Evolutionary conservation across 1,284 basidiomycete species (phyloP), one percentile per base, ranked within the genome.

Genomic region (Marasmius sp.): DNA sequence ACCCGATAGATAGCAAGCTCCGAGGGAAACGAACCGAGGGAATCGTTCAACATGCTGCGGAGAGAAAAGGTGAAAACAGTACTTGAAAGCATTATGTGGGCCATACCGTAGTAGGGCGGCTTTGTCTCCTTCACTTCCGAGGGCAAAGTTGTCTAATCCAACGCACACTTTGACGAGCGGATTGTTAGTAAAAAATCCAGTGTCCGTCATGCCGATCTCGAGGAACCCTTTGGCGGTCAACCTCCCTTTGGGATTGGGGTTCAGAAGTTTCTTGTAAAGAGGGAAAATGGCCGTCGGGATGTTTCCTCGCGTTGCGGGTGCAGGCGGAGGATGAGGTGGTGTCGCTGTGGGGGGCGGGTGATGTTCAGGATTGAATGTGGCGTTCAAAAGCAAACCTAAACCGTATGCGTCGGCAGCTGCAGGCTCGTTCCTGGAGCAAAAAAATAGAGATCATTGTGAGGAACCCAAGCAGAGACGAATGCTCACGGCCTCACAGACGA

Each of bases 1-100:
- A 99, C 88, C 58, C 91, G 89, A 73, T 92, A 88, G 4, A 91
- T 89, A 0, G 92, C 83, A 74, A 99, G 98, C 66, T 96, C 93
- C 0, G 88, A 79, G 2, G 97, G 96, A 60, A 99, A 89, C 0
- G 91, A 88, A 1, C 85, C 79, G 0, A 87, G 84, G 0, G 91
- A 88, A 62, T 97, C 93, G 72, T 90, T 93, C 64, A 97, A 80
- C 4, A 83, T 88, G 60, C 93, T 93, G 27, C 27, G 5, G 27
- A 27, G 27, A 61, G 6, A 34, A 43, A 18, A 51, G 54, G 12
- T 37, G 38, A 59, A 14, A 43, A 16, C 18, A 8, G 60, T 53
- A 11, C 41, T 54, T 54, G 51, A 54, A n/a, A 50, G 53, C 51
- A 39, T 41, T 27, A 37, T 33, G 12, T 9, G 11, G n/a, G 4